These are phyloP conservation scores for Heritiera littoralis DNA, from an alignment of 345 rosid species.

Conservation along the genomic window DNA sequence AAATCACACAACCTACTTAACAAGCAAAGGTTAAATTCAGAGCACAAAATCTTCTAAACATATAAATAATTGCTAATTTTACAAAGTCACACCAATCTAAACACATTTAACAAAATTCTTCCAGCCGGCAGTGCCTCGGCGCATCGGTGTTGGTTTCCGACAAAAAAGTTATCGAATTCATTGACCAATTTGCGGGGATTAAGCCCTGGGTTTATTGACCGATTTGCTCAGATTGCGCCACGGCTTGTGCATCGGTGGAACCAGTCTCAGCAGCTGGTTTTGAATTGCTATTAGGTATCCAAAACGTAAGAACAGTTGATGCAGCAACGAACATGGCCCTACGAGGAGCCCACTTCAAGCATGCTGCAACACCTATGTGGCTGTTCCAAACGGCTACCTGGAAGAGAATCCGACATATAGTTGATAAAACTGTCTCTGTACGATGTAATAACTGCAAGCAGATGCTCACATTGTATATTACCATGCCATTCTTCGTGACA, in stretches of 20 bases:
- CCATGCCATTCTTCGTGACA: too few species aligned
- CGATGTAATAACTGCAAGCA: not conserved
- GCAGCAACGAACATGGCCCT: conserved; percentile 90
- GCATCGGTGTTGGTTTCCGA: not conserved
- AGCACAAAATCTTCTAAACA: not conserved
- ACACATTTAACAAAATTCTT: conserved; percentile 8
- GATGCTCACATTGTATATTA: not conserved
- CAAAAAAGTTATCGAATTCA: not conserved
- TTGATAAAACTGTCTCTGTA: not conserved
- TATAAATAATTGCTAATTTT: too few species aligned
- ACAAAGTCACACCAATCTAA: not conserved
- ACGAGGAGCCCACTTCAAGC: conserved; percentile 97
- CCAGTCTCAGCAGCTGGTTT: conserved; percentile 37
- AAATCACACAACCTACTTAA: not conserved
- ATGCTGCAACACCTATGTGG: conserved; percentile 73
- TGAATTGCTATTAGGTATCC: conserved; percentile 66
- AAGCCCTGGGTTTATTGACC: conserved; percentile 21
- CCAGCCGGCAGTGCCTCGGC: not conserved
- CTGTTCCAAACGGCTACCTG: conserved; percentile 83
- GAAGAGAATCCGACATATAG: too few species aligned
- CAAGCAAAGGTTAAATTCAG: not conserved
- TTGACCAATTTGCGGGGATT: not conserved
- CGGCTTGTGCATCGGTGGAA: conserved; percentile 31
- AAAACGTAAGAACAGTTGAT: conserved; percentile 77
- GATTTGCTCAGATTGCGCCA: conserved; percentile 28